Percentiles rank a stretch among this genome's conserved stretches.
These are phyloP conservation scores for Amylostereum areolatum DNA, from an alignment of 1,284 basidiomycete species.

Conservation along the genomic window DNA sequence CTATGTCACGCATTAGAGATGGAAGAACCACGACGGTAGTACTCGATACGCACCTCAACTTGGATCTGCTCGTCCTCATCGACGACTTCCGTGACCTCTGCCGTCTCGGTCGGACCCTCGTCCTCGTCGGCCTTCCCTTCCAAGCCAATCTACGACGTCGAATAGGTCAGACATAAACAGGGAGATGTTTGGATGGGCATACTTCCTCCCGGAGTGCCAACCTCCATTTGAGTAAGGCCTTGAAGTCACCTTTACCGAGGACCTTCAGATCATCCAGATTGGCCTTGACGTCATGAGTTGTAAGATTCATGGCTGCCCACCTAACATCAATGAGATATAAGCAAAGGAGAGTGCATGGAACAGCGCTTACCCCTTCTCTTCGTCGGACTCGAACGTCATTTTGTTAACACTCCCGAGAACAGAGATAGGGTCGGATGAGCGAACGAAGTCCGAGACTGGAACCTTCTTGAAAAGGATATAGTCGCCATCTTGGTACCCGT, in stretches of 20 bases:
- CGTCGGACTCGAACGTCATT: constrained; percentile 78
- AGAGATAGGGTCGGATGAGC: constrained; percentile 67
- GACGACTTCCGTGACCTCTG: constrained; percentile 68
- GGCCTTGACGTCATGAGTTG: constrained; percentile 74
- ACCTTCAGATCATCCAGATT: constrained; percentile 95
- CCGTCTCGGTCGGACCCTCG: constrained; percentile 73
- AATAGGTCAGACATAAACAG: neutral
- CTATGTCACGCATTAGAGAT: constrained; percentile 32
- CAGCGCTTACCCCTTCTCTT: constrained; percentile 71
- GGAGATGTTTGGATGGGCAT: constrained; percentile 9
- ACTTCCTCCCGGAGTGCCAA: constrained; percentile 80
- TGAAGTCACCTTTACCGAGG: constrained; percentile 97
- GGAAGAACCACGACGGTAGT: neutral
- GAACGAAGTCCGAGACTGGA: constrained; percentile 73
- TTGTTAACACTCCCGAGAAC: constrained; percentile 82
- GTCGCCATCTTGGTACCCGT: constrained; percentile 95
- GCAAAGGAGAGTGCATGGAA: constrained; percentile 4
- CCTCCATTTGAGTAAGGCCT: constrained; percentile 89
- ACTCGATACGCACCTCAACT: constrained; percentile 58
- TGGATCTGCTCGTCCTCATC: constrained; percentile 88
- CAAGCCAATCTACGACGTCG: constrained; percentile 57
- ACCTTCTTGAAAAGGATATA: constrained; percentile 84
- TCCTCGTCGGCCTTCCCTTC: constrained; percentile 70
- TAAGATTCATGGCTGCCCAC: constrained; percentile 71
- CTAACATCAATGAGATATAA: constrained; percentile 25